Evolutionary conservation across 805 yeast genomes (phyloP), one percentile per base, ranked within the genome.

Genomic region (Citeromyces nyonsensis): DNA sequence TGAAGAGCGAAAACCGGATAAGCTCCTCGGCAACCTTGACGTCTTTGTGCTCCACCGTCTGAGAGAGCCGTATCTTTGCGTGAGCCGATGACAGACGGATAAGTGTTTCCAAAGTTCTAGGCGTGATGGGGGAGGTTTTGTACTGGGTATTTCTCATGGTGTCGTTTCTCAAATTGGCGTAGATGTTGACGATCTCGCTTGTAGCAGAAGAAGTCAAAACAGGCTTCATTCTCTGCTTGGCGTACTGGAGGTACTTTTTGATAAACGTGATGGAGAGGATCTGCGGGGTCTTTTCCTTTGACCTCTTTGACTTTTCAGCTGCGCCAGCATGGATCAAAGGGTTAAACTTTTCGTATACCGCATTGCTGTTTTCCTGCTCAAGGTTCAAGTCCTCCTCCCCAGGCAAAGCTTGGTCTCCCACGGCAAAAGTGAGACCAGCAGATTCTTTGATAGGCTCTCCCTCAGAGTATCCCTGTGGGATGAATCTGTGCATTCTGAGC

Each of bases 71-170:
- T n/a, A 88, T 82, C 52, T 91, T 88, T 8, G 97, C 97, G 54
- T 91, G 97, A 0, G 98, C 97, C 1, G 96, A 82, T 1, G 96
- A 66, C 37, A 88, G 61, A 63, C 98, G 94, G 52, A 88, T 88
- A 41, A 88, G 63, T 0, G 98, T 88, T 56, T 88, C 98, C 43
- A 88, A 63, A 4, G 97, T 91, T 73, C 98, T 81, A n/a, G 97
- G 94, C 2, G 98, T 88, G 42, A 88, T 82, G 25, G 98, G 97
- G 1, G 95, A 78, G 1, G 95, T 86, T 47, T 74, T 68, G 33
- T 79, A 69, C 42, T 75, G 80, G 46, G 75, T 78, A 38, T 56
- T 61, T 26, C 64, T 67, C 33, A 64, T 57, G 35, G 66, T 66
- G 40, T 78, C 81, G 51, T 85, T 86, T 59, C 98, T 71, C 41